Evolutionary conservation across 2,329 filamentous ascomycete species (phyloP), one percentile per base, ranked within the genome.

Genomic region (Aspergillus persii): DNA sequence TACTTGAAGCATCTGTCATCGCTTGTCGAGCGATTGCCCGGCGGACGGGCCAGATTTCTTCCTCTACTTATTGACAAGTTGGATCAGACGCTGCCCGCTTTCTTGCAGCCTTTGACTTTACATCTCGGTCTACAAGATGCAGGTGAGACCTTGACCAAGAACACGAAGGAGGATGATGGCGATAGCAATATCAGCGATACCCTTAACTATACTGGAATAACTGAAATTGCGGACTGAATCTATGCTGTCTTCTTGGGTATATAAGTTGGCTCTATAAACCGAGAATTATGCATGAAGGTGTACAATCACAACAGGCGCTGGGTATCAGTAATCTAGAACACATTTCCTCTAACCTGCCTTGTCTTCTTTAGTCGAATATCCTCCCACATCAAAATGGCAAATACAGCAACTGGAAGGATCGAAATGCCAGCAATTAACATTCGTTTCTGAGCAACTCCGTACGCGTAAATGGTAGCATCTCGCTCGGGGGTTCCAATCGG

Each of bases 21-120:
- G 59, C 81, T 92, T 8, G 80, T 92, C 2, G 86, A 87, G 2
- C 80, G 86, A 8, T 82, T 95, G 18, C 89, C 90, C n/a, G 88
- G 86, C 58, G 90, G 90, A 6, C 84, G 93, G 58, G 84, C 89
- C 62, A 88, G 89, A 54, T 95, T 92, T 71, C 79, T 94, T 12
- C 91, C 91, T 2, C 81, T 96, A 0, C 81, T 96, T 1, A 77
- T 95, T 57, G 84, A 84, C 71, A 95, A 94, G 77, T 84, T 94
- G 44, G 83, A 88, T 61, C 89, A 94, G 47, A 82, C 89, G 3
- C 77, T 93, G 3, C 89, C 89, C 15, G 56, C 58, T 1, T 65
- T 71, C 63, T 49, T 69, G 9, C 53, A 60, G 11, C 51, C 60
- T 1, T 63, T 69, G 11, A 63, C 58, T 8, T 27, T 55, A n/a